These are phyloP conservation scores for Beta lomatogona DNA, from an alignment of 179 eudicot species.

Conservation along the genomic window DNA sequence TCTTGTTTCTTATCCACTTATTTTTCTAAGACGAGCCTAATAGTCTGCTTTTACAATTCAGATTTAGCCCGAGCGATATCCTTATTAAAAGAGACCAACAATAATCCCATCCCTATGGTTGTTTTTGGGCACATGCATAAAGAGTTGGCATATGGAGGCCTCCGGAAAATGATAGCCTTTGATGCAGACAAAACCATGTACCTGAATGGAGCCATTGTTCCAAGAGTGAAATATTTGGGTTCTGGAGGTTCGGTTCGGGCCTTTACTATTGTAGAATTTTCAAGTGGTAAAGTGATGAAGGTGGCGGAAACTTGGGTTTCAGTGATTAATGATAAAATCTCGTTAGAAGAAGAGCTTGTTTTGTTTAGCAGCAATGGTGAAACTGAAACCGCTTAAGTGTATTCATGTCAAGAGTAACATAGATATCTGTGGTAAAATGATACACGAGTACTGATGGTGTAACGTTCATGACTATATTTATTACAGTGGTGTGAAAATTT, in stretches of 20 bases:
- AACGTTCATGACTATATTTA: too few species aligned
- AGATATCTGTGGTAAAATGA: too few species aligned
- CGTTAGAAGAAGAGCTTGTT: slow-evolving; percentile 50
- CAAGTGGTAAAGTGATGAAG: slow-evolving; percentile 49
- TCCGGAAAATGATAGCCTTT: slow-evolving; percentile 69
- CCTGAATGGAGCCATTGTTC: slow-evolving; percentile 90
- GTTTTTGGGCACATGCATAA: slow-evolving; percentile 99
- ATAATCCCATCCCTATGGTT: slow-evolving; percentile 62
- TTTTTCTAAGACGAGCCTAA: not conserved
- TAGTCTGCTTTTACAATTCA: slow-evolving; percentile 35
- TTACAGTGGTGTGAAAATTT: not conserved
- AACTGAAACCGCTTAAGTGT: slow-evolving; percentile 16
- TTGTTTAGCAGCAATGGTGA: slow-evolving; percentile 37
- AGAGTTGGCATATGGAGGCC: slow-evolving; percentile 60
- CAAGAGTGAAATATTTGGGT: slow-evolving; percentile 54
- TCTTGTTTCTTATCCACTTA: not conserved
- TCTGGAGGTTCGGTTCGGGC: slow-evolving; percentile 61
- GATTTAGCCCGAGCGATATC: slow-evolving; percentile 74
- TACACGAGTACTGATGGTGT: too few species aligned
- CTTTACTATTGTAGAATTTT: slow-evolving; percentile 67
- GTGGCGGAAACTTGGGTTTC: slow-evolving; percentile 87
- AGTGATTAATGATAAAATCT: slow-evolving; percentile 42
- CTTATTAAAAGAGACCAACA: slow-evolving; percentile 56
- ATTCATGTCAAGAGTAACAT: not conserved
- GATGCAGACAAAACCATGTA: slow-evolving; percentile 67